Conservation (phyloP, 1,284 basidiomycete genomes). For the Heterobasidion occidentale region DNA sequence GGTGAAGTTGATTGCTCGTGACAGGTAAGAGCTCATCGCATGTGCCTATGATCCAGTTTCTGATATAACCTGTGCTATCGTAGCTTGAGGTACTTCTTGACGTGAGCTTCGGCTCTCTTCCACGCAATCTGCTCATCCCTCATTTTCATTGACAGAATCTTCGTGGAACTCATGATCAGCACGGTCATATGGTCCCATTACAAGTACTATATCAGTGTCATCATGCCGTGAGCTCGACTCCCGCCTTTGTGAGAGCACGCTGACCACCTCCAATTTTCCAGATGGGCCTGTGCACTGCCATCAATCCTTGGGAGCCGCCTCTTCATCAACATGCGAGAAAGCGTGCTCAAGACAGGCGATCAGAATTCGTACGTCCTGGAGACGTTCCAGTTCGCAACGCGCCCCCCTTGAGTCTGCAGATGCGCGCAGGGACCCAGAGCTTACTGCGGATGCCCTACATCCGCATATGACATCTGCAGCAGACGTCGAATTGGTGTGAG, state of each 20-base stretch:
- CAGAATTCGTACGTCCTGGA: not conserved
- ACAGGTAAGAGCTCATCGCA: slow-evolving; percentile 8
- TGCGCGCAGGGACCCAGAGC: not conserved
- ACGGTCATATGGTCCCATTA: slow-evolving; percentile 17
- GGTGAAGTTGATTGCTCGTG: slow-evolving; percentile 10
- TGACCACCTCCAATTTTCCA: not conserved
- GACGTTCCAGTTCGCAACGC: not conserved
- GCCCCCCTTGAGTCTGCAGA: not conserved
- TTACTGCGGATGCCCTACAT: not conserved
- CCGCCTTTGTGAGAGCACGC: not conserved
- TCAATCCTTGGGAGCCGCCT: slow-evolving; percentile 14
- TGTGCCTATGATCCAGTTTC: not conserved
- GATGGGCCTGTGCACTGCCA: slow-evolving; percentile 18
- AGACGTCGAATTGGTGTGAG: too few species aligned
- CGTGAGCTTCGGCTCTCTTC: slow-evolving; percentile 4
- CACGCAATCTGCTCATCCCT: not conserved
- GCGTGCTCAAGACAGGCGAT: not conserved
- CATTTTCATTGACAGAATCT: slow-evolving; percentile 12
- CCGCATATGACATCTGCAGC: not conserved
- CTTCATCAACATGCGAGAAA: slow-evolving; percentile 11
- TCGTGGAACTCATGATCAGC: slow-evolving; percentile 14
- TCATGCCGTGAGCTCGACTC: slow-evolving; percentile 18
- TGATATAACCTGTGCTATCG: not conserved
- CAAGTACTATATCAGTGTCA: slow-evolving; percentile 17
- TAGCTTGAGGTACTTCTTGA: slow-evolving; percentile 15